phyloP scores from a whole-genome alignment of 805 yeast species.

The Cyberlindnera lachancei region DNA sequence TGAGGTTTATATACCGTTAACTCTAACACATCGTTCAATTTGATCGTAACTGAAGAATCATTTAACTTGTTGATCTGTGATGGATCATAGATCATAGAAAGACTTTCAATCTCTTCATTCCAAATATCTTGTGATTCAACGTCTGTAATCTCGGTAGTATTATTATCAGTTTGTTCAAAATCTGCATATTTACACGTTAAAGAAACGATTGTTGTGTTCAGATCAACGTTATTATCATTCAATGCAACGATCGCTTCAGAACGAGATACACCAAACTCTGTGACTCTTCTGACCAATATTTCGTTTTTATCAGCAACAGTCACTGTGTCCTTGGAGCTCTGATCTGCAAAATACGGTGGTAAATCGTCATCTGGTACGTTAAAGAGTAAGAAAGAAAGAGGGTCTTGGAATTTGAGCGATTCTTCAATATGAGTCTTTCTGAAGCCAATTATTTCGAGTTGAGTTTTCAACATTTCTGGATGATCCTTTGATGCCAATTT shows the following conservation, averaged over 20 bases:
- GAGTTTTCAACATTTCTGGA: slow-evolving; percentile 3
- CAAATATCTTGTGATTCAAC: slow-evolving; percentile 37
- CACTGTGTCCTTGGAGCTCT: slow-evolving; percentile 45
- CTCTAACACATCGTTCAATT: slow-evolving; percentile 22
- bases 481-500: slow-evolving; percentile 9
- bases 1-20: slow-evolving; percentile 37
- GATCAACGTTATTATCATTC: slow-evolving; percentile 34
- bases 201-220: slow-evolving; percentile 41
- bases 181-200: slow-evolving; percentile 34
- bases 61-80: slow-evolving; percentile 23
- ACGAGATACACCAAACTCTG: slow-evolving; percentile 62
- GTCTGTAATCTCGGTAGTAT: too few species aligned
- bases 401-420: slow-evolving; percentile 51
- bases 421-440: slow-evolving; percentile 63
- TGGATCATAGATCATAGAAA: slow-evolving; percentile 46
- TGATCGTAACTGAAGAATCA: slow-evolving; percentile 16
- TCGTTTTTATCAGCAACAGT: slow-evolving; percentile 43
- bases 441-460: slow-evolving; percentile 52
- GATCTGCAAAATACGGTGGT: slow-evolving; percentile 52
- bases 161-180: slow-evolving; percentile 9
- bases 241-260: slow-evolving; percentile 52
- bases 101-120: slow-evolving; percentile 69
- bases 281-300: slow-evolving; percentile 45
- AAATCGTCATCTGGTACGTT: slow-evolving; percentile 94
- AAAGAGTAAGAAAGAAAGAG: slow-evolving; percentile 50